phyloP scores from a whole-genome alignment of 148 eudicot species.

The Rhododendron molle region DNA sequence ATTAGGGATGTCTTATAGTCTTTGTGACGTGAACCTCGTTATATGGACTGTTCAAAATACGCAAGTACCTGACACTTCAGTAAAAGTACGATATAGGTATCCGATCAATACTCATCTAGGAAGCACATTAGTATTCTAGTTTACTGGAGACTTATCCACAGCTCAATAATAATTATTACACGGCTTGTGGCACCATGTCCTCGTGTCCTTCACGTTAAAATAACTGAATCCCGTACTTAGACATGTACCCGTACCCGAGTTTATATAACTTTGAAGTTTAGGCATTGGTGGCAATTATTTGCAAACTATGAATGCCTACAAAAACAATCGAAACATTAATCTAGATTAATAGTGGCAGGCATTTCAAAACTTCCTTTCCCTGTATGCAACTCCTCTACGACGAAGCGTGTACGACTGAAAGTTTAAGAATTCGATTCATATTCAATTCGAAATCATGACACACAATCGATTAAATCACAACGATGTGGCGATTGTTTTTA shows the following conservation, averaged over 20 bases:
- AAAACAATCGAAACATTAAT: not conserved
- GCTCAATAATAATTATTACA: not conserved
- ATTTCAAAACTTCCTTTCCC: not conserved
- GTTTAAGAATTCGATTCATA: no score
- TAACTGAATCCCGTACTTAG: not conserved
- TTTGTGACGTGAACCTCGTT: not conserved
- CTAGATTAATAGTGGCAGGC: not conserved
- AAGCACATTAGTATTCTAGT: not conserved
- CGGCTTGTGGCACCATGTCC: not conserved
- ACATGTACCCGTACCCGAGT: not conserved
- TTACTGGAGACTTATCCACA: not conserved
- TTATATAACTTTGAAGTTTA: not conserved
- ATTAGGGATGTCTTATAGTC: not conserved
- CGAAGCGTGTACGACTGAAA: no score
- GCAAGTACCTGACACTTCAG: not conserved
- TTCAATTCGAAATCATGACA: no score
- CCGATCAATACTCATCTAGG: not conserved
- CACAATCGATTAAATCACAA: no score
- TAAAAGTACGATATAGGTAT: not conserved
- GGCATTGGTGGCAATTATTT: not conserved
- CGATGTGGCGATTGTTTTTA: no score
- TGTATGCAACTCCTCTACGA: not conserved
- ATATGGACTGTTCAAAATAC: not conserved
- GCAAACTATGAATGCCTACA: not conserved
- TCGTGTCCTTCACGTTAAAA: not conserved